These are phyloP conservation scores for Talaromyces verruculosus DNA, from an alignment of 2,329 filamentous ascomycete species.

Conservation along the genomic window DNA sequence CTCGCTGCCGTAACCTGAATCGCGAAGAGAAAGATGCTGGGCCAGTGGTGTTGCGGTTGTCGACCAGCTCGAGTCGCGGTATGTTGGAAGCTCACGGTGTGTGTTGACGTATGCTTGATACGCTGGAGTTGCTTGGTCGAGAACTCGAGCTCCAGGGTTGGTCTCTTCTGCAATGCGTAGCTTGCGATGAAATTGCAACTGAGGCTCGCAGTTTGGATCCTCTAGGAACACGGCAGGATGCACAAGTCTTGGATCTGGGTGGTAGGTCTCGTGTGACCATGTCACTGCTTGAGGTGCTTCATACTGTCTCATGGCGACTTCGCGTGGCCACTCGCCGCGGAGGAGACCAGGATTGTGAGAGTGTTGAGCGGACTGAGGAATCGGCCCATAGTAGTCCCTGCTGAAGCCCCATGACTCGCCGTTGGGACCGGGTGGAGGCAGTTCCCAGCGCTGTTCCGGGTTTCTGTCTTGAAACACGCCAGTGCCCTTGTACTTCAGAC, in stretches of 20 bases:
- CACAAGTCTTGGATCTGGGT: conserved; percentile 20
- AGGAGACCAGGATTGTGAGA: conserved; percentile 18
- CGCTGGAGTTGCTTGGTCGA: conserved; percentile 5
- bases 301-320: conserved; percentile 21
- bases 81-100: conserved; percentile 21
- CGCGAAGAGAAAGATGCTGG: background rate
- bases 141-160: conserved; percentile 6
- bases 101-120: conserved; percentile 16
- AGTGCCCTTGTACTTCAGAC: conserved; percentile 18
- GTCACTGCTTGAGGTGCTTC: conserved; percentile 19
- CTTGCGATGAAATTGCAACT: conserved; percentile 18
- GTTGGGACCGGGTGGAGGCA: conserved; percentile 15
- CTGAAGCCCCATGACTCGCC: conserved; percentile 20
- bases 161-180: conserved; percentile 13
- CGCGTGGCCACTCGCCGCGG: conserved; percentile 20
- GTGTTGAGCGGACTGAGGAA: conserved; percentile 15
- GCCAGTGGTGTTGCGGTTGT: background rate
- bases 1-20: background rate
- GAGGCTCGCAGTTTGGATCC: conserved; percentile 13
- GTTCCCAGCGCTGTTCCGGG: conserved; percentile 19
- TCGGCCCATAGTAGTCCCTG: conserved; percentile 20
- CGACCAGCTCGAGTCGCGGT: conserved; percentile 18
- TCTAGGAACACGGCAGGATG: conserved; percentile 20
- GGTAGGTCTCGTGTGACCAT: conserved; percentile 19
- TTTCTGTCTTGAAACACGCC: conserved; percentile 20